A percentile compares a stretch with the other conserved stretches of the same genome.
These are phyloP conservation scores for Monosporascus sp. DNA, from an alignment of 2,329 filamentous ascomycete species.

Conservation along the genomic window DNA sequence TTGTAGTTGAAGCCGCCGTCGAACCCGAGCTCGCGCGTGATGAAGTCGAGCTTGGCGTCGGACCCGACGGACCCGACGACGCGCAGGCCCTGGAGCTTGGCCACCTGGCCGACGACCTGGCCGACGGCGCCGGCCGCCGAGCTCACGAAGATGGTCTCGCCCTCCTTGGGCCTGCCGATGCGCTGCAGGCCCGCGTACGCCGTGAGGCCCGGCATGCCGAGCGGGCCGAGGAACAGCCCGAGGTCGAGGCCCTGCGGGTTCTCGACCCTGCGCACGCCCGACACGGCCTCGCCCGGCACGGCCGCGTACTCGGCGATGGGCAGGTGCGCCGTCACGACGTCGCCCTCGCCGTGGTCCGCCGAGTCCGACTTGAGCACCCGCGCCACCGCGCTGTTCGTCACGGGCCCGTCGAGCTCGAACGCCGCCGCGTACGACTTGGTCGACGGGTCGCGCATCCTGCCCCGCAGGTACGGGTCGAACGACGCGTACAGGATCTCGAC, in stretches of 20 bases:
- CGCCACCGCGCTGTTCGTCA: constrained; percentile 54
- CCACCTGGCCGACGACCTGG: constrained; percentile 68
- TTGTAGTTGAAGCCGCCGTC: constrained; percentile 78
- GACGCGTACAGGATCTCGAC: constrained; percentile 63
- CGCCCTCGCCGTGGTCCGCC: constrained; percentile 54
- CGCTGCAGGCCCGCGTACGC: constrained; percentile 71
- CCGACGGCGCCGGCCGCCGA: constrained; percentile 71
- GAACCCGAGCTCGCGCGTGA: constrained; percentile 63
- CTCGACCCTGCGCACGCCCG: constrained; percentile 45
- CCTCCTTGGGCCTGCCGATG: constrained; percentile 69
- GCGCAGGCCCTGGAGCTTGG: constrained; percentile 67
- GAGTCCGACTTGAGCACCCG: constrained; percentile 62
- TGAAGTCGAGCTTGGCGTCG: constrained; percentile 70
- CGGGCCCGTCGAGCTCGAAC: constrained; percentile 52
- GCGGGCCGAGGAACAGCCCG: constrained; percentile 59
- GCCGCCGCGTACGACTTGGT: constrained; percentile 57
- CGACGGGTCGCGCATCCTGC: constrained; percentile 56
- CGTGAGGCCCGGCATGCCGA: constrained; percentile 74
- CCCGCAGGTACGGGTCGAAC: constrained; percentile 69
- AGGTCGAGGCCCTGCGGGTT: constrained; percentile 60
- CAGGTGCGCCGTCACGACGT: constrained; percentile 49
- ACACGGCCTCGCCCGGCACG: constrained; percentile 36
- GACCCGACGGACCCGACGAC: constrained; percentile 72
- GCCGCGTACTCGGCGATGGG: constrained; percentile 59
- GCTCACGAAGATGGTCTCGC: constrained; percentile 73